Conservation (phyloP, 352 stramenopile genomes). For the Pythium chondricola region DNA sequence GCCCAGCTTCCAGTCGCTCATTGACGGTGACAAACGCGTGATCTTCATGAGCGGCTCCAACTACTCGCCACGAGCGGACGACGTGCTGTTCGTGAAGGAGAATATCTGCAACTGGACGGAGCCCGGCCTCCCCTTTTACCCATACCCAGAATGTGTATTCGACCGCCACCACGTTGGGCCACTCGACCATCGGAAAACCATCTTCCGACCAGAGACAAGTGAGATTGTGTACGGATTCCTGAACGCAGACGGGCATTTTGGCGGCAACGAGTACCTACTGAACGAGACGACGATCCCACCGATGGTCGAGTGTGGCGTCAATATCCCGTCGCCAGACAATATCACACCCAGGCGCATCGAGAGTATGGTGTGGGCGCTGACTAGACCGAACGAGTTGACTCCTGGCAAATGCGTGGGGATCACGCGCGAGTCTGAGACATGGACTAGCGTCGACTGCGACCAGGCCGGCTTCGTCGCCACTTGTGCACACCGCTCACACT, state of each 20-base stretch:
- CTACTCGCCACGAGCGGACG: conserved; percentile 52
- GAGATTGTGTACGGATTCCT: conserved; percentile 82
- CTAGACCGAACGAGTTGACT: conserved; percentile 24
- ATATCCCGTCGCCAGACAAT: conserved; percentile 77
- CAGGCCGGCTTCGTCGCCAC: conserved; percentile 12
- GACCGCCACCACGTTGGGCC: conserved; percentile 31
- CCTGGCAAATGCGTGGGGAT: conserved; percentile 45
- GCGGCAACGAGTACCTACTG: conserved; percentile 58
- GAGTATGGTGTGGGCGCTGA: conserved; percentile 55
- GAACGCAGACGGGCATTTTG: conserved; percentile 69
- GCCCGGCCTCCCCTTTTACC: conserved; percentile 45
- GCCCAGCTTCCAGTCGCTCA: conserved; percentile 60
- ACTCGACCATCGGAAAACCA: conserved; percentile 38
- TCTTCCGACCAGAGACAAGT: conserved; percentile 79
- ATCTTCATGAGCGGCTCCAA: conserved; percentile 76
- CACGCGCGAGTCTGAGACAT: conserved; percentile 27
- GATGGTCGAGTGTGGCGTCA: conserved; percentile 63
- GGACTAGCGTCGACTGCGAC: conserved; percentile 56
- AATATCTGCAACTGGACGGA: conserved; percentile 77
- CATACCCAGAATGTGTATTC: conserved; percentile 61
- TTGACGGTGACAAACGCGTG: conserved; percentile 54
- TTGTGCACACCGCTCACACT: conserved; percentile 4
- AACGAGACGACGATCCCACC: conserved; percentile 59
- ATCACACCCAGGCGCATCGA: conserved; percentile 81
- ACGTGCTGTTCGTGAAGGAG: conserved; percentile 74